Evolutionary conservation across 176 grass and related monocot species (phyloP).

Genomic region (Cymbopogon citratus): DNA sequence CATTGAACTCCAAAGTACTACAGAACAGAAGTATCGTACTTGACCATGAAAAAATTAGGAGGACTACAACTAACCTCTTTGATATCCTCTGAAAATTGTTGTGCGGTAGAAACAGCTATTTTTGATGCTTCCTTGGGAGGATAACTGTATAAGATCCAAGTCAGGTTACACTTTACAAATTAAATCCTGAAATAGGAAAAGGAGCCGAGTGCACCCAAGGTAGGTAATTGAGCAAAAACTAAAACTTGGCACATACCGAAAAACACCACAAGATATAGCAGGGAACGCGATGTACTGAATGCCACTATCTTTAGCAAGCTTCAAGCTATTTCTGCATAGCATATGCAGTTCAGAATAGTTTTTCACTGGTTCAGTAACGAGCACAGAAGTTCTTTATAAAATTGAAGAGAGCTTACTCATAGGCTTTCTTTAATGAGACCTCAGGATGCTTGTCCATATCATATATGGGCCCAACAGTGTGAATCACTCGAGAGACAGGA

Average conservation of each 20-base stretch:
- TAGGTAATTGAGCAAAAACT: constrained; percentile 13
- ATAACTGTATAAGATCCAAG: constrained; percentile 45
- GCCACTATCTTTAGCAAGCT: constrained; percentile 76
- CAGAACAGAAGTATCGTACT: neutral
- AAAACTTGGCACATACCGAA: constrained; percentile 39
- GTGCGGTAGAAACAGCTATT: constrained; percentile 71
- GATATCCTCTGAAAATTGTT: constrained; percentile 54
- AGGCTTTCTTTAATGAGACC: constrained; percentile 69
- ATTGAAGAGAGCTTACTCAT: constrained; percentile 41
- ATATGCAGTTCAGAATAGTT: constrained; percentile 10
- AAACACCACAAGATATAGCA: constrained; percentile 91
- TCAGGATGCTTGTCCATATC: constrained; percentile 59
- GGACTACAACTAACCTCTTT: constrained; percentile 55
- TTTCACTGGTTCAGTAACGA: constrained; percentile 14
- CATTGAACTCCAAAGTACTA: neutral
- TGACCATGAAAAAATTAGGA: neutral
- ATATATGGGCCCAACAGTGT: constrained; percentile 92
- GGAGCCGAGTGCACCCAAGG: neutral
- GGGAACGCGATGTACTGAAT: constrained; percentile 93
- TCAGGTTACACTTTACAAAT: constrained; percentile 11
- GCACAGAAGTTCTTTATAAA: neutral
- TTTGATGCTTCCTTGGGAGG: constrained; percentile 75
- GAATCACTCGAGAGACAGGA: constrained; percentile 71
- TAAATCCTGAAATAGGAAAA: neutral
- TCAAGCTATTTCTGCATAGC: constrained; percentile 88